A percentile compares a stretch with the other conserved stretches of the same genome.
These are phyloP conservation scores for Sphaerulina vaccinii DNA, from an alignment of 2,329 filamentous ascomycete genomes.

Conservation along the genomic window DNA sequence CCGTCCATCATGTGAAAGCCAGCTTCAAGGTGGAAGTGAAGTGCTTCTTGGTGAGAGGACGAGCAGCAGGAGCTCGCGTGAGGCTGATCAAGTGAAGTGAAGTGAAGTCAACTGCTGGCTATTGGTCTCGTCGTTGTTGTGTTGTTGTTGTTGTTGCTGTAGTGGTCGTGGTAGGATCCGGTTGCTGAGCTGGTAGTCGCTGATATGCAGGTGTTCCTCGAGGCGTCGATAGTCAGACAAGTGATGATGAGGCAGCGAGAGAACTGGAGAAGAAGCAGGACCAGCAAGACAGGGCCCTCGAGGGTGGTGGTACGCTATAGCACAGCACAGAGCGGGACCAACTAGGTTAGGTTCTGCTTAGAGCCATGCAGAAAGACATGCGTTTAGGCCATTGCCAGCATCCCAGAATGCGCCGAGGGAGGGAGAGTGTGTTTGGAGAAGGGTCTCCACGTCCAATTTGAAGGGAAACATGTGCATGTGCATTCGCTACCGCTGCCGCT, in stretches of 20 bases:
- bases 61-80: not conserved
- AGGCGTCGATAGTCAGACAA: too few species aligned
- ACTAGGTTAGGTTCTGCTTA: not conserved
- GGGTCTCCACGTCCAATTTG: conserved; percentile 10
- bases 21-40: conserved; percentile 22
- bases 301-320: not conserved
- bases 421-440: conserved; percentile 14
- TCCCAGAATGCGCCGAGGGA: conserved; percentile 21
- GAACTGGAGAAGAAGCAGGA: not conserved
- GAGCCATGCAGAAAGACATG: not conserved
- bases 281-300: not conserved
- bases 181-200: too few species aligned
- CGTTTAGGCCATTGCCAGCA: conserved; percentile 14
- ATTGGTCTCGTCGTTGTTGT: not conserved
- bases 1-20: conserved; percentile 49
- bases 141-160: not conserved
- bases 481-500: not conserved
- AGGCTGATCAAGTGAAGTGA: not conserved
- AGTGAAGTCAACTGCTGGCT: too few species aligned
- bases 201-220: too few species aligned
- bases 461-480: not conserved
- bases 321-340: not conserved
- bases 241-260: not conserved
- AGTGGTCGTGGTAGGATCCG: conserved; percentile 6
- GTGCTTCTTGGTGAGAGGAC: conserved; percentile 7